Evolutionary conservation across 257 asterid genomes (phyloP), one percentile per base, ranked within the genome.

Genomic region (Rhazya stricta): DNA sequence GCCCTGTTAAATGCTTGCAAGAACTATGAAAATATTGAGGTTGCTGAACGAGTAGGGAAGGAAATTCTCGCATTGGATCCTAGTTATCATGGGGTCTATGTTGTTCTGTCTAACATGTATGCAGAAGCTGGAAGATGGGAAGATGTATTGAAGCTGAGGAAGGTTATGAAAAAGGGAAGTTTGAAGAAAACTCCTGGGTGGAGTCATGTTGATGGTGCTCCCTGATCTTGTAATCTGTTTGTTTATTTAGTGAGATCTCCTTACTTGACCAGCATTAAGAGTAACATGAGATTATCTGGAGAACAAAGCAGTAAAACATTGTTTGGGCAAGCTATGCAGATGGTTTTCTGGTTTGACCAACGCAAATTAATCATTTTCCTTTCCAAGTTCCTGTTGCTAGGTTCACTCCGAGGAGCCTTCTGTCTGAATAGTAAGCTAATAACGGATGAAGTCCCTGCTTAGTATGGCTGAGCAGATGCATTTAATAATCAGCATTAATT

Each of bases 111-210:
- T 48, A 91, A 90, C 76, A 90, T 91, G 92, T 90, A 91, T 70
- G 98, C 98, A 0, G 94, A 93, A 85, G 88, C 87, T 37, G 96
- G 89, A 51, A 79, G 96, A 79, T 94, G 97, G 98, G 94, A 90
- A 32, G 93, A 86, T 78, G 98, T 91, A 75, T 51, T 73, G 73
- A 58, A 73, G 69, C 76, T 82, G 81, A 86, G 97, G 82, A 83
- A 87, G 84, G 82, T 67, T 69, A 93, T 93, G 94, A 90, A 84
- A 69, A 83, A 86, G 39, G 88, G 73, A 66, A 81, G 87, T 79
- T 79, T 84, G 82, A 89, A 83, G 86, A 94, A 91, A 84, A 86
- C 83, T 25, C 91, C 94, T 0, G 97, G 96, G 36, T 86, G 86
- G 92, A 93, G 98, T 83, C 67, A 80, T 21, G 86, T 92, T 23